phyloP scores from a whole-genome alignment of 2,329 filamentous ascomycete genomes.

The Aspergillus pseudoterreus region DNA sequence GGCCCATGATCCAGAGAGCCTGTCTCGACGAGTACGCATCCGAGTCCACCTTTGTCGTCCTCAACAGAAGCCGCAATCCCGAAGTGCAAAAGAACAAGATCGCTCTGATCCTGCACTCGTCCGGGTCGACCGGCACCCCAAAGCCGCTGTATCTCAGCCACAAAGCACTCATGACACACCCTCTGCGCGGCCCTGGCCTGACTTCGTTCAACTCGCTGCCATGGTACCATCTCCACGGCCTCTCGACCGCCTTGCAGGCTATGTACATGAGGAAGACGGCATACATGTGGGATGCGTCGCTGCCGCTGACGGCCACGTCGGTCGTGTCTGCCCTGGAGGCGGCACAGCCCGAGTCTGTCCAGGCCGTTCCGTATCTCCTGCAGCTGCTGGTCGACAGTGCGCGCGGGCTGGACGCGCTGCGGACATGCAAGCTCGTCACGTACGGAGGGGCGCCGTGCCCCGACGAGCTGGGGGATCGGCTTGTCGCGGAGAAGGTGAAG shows the following conservation, averaged over 20 bases:
- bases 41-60: constrained; percentile 14
- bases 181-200: constrained; percentile 33
- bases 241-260: constrained; percentile 41
- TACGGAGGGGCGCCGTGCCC: constrained; percentile 41
- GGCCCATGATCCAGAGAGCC: constrained; percentile 19
- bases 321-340: constrained; percentile 35
- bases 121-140: constrained; percentile 47
- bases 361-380: constrained; percentile 41
- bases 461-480: constrained; percentile 39
- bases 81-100: constrained; percentile 28
- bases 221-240: constrained; percentile 44
- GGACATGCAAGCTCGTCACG: constrained; percentile 38
- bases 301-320: constrained; percentile 38
- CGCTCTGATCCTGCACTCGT: constrained; percentile 46
- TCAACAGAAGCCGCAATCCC: constrained; percentile 17
- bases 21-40: constrained; percentile 5
- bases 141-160: constrained; percentile 46
- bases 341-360: constrained; percentile 37
- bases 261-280: constrained; percentile 44
- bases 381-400: constrained; percentile 38
- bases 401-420: constrained; percentile 34
- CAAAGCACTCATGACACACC: constrained; percentile 35
- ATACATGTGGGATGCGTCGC: constrained; percentile 39
- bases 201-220: constrained; percentile 44
- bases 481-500: constrained; percentile 35